Conservation (phyloP, 2,329 filamentous ascomycete genomes). For the Aspergillus ochraceus region DNA sequence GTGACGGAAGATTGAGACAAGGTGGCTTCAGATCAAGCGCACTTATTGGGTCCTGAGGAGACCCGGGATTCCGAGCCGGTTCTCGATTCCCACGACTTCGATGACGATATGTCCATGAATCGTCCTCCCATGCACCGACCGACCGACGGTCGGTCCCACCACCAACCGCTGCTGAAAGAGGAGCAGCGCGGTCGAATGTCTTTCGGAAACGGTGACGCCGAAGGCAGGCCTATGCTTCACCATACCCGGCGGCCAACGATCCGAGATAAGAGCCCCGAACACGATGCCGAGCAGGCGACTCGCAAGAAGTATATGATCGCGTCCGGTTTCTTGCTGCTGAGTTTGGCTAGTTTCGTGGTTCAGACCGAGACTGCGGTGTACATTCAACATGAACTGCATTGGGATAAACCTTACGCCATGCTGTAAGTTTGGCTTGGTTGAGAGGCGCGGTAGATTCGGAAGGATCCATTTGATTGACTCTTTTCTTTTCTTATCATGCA, state of each 20-base stretch:
- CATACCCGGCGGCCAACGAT: constrained; percentile 65
- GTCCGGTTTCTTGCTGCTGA: constrained; percentile 76
- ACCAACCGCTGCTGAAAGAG: constrained; percentile 56
- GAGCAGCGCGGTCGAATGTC: constrained; percentile 41
- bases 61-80: constrained; percentile 34
- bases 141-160: constrained; percentile 50
- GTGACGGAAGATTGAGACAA: constrained; percentile 16
- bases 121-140: constrained; percentile 51
- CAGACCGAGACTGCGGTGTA: constrained; percentile 96
- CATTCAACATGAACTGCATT: constrained; percentile 86
- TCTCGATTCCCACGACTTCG: constrained; percentile 39
- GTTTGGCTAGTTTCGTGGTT: constrained; percentile 82
- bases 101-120: constrained; percentile 47
- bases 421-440: constrained; percentile 56
- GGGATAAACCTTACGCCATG: constrained; percentile 99
- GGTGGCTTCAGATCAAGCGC: constrained; percentile 34
- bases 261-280: constrained; percentile 73
- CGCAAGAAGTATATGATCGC: constrained; percentile 85
- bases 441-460: not conserved
- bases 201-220: constrained; percentile 29
- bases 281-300: constrained; percentile 63
- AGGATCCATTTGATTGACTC: not conserved
- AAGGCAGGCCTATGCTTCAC: constrained; percentile 41
- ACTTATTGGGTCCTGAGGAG: constrained; percentile 24
- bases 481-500: constrained; percentile 26